Evolutionary conservation across 177 flowering plant genomes (phyloP), one percentile per base, ranked within the genome.

Genomic region (Vitis hybrid): DNA sequence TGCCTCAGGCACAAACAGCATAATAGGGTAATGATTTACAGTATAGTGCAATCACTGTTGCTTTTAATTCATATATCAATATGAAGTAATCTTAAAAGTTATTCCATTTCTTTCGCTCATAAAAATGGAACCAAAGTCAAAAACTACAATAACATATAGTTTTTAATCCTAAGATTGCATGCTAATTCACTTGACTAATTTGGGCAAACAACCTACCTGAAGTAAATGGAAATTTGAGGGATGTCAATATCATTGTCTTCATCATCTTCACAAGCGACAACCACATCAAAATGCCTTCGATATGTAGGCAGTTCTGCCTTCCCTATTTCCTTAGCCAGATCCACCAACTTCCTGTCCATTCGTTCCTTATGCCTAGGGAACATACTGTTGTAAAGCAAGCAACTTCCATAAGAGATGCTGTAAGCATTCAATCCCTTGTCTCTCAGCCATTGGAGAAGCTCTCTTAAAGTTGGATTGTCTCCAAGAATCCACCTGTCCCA

Each of bases 401-500:
- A 83, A 19, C 90, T 88, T 29, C 97, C 97, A 68, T 78, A 89
- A 0, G 97, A 94, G 31, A 94, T 90, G 82, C 97, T 94, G 70
- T 92, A 90, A 3, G 97, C 98, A 77, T 73, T 85, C 33, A 94
- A 76, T 2, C 97, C 98, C 82, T 87, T 92, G 70, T 82, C 80
- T 70, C 78, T 70, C 69, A 94, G 84, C 98, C 98, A 94, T 57
- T 85, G 72, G 21, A 94, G 80, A 55, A 94, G 86, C 55, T 88
- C 96, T 75, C 87, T 79, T 65, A 94, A 69, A 48, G 97, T 92
- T 1, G 94, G 89, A 70, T 90, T 86, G 64, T 71, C 82, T 76
- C 56, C 76, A 1, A 94, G 22, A 51, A 85, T 76, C 97, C 98
- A 94, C 52, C 98, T 79, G 79, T 94, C 98, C 98, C 98, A 94